A percentile compares a stretch with the other conserved stretches of the same genome.
These are phyloP conservation scores for Wickerhamomyces pijperi DNA, from an alignment of 805 yeast genomes.

Conservation along the genomic window DNA sequence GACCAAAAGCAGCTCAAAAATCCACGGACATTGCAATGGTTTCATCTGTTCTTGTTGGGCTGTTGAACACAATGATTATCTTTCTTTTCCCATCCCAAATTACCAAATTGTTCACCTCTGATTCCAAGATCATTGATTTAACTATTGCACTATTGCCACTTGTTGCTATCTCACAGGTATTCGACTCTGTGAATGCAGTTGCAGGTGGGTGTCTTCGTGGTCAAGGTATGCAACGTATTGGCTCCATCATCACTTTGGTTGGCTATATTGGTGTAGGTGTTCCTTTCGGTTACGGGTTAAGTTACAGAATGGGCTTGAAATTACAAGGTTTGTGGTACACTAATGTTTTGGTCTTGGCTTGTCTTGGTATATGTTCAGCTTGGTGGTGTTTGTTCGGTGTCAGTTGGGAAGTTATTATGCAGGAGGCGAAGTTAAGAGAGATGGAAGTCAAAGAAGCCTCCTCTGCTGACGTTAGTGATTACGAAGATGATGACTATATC, in stretches of 20 bases:
- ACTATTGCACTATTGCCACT: slow-evolving; percentile 44
- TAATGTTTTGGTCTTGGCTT: slow-evolving; percentile 39
- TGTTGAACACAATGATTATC: slow-evolving; percentile 39
- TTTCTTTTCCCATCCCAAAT: slow-evolving; percentile 36
- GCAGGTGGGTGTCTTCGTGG: slow-evolving; percentile 78
- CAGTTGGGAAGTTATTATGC: slow-evolving; percentile 29
- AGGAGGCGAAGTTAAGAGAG: slow-evolving; percentile 6
- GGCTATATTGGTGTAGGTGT: slow-evolving; percentile 65
- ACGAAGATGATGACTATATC: no score
- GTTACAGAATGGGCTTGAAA: slow-evolving; percentile 32
- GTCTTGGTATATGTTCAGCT: slow-evolving; percentile 31
- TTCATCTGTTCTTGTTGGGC: slow-evolving; percentile 32
- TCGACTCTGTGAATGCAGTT: slow-evolving; percentile 57
- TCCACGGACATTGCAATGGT: slow-evolving; percentile 32
- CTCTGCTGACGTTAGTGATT: no score
- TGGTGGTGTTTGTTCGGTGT: slow-evolving; percentile 31
- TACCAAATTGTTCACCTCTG: slow-evolving; percentile 50
- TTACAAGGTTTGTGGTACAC: slow-evolving; percentile 64
- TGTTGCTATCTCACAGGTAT: slow-evolving; percentile 56
- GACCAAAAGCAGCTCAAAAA: slow-evolving; percentile 33
- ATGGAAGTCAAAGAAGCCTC: slow-evolving; percentile 3
- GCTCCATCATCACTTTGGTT: slow-evolving; percentile 57
- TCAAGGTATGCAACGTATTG: slow-evolving; percentile 75
- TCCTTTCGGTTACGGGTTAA: slow-evolving; percentile 51
- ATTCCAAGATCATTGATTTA: slow-evolving; percentile 40